A percentile compares a stretch with the other conserved stretches of the same genome.
Evolutionary conservation across 306 rosid species (phyloP).

Genomic region (Ochetophila trinervis): DNA sequence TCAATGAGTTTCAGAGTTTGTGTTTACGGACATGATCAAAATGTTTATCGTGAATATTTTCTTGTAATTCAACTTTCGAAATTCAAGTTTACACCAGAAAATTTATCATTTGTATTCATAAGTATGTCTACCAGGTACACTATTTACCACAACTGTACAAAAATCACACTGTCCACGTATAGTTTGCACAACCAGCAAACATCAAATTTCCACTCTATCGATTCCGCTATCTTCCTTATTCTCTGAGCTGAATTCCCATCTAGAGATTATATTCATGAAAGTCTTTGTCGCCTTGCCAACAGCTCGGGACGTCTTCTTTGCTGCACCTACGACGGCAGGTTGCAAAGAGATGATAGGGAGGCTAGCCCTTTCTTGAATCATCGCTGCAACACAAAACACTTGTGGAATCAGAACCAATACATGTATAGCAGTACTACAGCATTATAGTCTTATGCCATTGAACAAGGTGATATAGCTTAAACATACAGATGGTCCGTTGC

Average conservation of each 20-base stretch:
- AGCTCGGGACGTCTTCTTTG: slow-evolving; percentile 83
- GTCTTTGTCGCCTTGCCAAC: slow-evolving; percentile 78
- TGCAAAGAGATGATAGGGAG: slow-evolving; percentile 75
- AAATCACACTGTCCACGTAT: background rate
- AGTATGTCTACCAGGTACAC: too few relatives aligned
- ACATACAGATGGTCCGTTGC: slow-evolving; percentile 82
- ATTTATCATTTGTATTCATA: too few relatives aligned
- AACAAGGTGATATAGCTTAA: background rate
- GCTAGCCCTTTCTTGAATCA: slow-evolving; percentile 91
- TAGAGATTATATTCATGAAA: slow-evolving; percentile 60
- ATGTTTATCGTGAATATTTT: too few relatives aligned
- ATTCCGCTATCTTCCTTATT: slow-evolving; percentile 43
- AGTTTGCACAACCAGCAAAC: background rate
- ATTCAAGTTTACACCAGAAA: too few relatives aligned
- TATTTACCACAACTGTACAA: background rate
- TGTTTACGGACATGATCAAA: too few relatives aligned
- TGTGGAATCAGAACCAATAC: background rate
- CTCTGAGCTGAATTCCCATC: slow-evolving; percentile 39
- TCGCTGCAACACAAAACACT: slow-evolving; percentile 47
- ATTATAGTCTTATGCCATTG: background rate
- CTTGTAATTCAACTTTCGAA: too few relatives aligned
- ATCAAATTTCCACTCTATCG: slow-evolving; percentile 50
- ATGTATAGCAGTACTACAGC: background rate
- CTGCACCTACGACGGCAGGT: slow-evolving; percentile 85
- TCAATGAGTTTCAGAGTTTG: too few relatives aligned